Evolutionary conservation across 371 early-diverging fungal species (phyloP).

Genomic region (Umbelopsis sp.): DNA sequence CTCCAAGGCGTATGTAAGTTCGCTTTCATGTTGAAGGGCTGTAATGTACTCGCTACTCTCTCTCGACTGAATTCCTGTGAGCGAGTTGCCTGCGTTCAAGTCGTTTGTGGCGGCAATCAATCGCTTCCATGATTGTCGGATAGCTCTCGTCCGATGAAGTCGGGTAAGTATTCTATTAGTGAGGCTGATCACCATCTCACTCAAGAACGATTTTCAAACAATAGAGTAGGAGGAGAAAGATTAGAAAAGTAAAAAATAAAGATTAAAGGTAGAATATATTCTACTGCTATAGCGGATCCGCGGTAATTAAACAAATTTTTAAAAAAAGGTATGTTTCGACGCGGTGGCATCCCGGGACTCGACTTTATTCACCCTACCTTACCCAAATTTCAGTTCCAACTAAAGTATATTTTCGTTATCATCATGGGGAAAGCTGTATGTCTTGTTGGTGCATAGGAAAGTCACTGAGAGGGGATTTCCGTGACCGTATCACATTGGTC

Average conservation of each 20-base stretch:
- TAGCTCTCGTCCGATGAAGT: slow-evolving; percentile 6
- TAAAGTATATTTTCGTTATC: not conserved
- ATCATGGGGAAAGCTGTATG: not conserved
- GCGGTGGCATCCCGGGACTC: slow-evolving; percentile 14
- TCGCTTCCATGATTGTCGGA: slow-evolving; percentile 8
- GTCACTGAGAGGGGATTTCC: no score
- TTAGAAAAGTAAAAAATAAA: not conserved
- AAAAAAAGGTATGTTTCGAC: slow-evolving; percentile 6
- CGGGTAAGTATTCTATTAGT: not conserved
- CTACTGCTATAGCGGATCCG: not conserved
- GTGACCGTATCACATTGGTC: no score
- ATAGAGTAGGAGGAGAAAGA: not conserved
- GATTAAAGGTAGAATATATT: slow-evolving; percentile 5
- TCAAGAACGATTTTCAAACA: not conserved
- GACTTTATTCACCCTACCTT: not conserved
- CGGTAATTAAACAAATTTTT: slow-evolving; percentile 12
- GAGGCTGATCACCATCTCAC: slow-evolving; percentile 7
- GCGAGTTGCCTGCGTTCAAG: not conserved
- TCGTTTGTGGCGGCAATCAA: not conserved
- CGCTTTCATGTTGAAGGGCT: not conserved
- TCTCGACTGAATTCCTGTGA: slow-evolving; percentile 1
- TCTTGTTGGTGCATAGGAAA: not conserved
- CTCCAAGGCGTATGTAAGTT: slow-evolving; percentile 11
- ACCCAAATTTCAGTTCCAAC: slow-evolving; percentile 9
- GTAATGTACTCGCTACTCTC: slow-evolving; percentile 3